These are phyloP conservation scores for Solanum neorickii DNA, from an alignment of 257 asterid species.

Conservation along the genomic window DNA sequence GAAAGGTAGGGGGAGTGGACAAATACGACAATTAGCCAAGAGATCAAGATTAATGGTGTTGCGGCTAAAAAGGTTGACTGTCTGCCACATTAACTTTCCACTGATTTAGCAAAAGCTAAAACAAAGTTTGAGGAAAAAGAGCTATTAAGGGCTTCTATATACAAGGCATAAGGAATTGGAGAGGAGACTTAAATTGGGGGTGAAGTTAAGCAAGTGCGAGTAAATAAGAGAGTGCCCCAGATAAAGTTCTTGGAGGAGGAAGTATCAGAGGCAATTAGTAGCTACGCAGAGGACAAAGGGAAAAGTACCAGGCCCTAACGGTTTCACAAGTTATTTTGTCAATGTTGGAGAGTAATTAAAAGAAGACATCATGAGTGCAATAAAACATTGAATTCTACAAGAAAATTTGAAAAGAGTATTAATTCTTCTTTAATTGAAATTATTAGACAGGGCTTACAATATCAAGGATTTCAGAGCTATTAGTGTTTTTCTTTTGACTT, in stretches of 20 bases:
- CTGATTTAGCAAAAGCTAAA: not conserved
- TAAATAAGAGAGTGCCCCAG: not conserved
- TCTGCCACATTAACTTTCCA: not conserved
- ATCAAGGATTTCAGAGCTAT: not conserved
- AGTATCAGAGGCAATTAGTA: not conserved
- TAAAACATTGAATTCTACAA: not conserved
- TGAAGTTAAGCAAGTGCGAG: not conserved
- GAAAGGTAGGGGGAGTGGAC: not conserved
- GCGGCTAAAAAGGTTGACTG: not conserved
- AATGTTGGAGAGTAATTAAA: not conserved
- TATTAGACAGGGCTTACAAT: not conserved
- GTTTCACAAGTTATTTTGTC: not conserved
- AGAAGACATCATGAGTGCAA: not conserved
- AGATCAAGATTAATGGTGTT: not conserved
- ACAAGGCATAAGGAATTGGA: not conserved
- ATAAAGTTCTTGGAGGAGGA: not conserved
- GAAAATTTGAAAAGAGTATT: not conserved
- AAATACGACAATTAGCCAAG: not conserved
- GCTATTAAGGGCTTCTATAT: not conserved
- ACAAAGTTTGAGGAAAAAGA: not conserved
- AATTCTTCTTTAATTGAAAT: not conserved
- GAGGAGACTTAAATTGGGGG: not conserved
- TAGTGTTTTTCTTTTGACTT: not conserved
- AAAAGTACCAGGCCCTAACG: not conserved
- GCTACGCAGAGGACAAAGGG: not conserved